Evolutionary conservation across 2,329 filamentous ascomycete genomes (phyloP).

Genomic region (Venturia aucupariae): DNA sequence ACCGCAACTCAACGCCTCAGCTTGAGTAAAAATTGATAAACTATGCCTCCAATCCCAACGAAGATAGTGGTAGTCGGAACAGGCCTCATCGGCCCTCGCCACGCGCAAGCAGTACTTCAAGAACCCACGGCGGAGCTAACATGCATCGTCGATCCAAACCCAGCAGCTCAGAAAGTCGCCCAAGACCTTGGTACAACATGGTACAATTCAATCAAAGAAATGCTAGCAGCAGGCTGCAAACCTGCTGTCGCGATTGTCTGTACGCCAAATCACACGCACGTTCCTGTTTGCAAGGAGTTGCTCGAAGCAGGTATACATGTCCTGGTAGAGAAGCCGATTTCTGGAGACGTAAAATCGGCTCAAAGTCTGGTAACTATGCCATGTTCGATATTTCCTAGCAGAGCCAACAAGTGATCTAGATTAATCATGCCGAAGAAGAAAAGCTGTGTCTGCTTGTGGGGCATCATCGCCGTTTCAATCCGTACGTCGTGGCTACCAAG

Average conservation of each 20-base stretch:
- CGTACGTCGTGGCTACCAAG: constrained; percentile 44
- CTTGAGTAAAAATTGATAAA: background rate
- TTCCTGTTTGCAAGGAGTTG: constrained; percentile 40
- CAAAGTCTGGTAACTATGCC: constrained; percentile 21
- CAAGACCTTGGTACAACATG: constrained; percentile 29
- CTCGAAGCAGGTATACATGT: constrained; percentile 42
- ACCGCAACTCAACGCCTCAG: background rate
- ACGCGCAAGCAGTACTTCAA: constrained; percentile 36
- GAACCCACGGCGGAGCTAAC: constrained; percentile 31
- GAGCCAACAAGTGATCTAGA: constrained; percentile 12
- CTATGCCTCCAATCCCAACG: background rate
- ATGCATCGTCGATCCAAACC: constrained; percentile 40
- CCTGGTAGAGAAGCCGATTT: constrained; percentile 50
- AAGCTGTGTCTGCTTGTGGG: constrained; percentile 43
- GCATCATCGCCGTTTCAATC: constrained; percentile 52
- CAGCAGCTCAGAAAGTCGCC: constrained; percentile 29
- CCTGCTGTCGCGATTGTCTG: constrained; percentile 49
- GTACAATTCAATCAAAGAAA: constrained; percentile 33
- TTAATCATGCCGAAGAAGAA: constrained; percentile 19
- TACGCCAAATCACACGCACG: constrained; percentile 52
- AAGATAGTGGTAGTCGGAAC: constrained; percentile 40
- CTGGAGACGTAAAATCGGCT: constrained; percentile 32
- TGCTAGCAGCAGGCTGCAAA: constrained; percentile 33
- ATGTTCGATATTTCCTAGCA: background rate
- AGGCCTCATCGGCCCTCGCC: constrained; percentile 42